phyloP scores from a whole-genome alignment of 352 stramenopile genomes.

The Phytopythium oedochilum region DNA sequence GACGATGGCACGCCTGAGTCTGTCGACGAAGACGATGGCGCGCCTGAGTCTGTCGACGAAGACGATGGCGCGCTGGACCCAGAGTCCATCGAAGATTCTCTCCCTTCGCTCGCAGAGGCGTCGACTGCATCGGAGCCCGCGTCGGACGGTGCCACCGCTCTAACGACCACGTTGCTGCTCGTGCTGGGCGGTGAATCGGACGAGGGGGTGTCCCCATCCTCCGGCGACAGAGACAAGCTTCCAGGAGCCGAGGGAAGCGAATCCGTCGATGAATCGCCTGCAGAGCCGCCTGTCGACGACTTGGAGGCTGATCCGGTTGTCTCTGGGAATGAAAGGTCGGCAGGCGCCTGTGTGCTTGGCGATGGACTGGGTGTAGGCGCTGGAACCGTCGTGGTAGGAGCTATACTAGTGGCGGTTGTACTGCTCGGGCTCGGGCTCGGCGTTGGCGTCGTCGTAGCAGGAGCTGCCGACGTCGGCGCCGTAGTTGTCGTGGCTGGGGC shows the following conservation, averaged over 20 bases:
- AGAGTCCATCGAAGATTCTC: not conserved
- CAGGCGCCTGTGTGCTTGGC: no score
- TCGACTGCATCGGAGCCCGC: not conserved
- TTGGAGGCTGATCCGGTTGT: not conserved
- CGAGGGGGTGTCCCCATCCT: not conserved
- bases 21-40: not conserved
- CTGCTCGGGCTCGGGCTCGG: not conserved
- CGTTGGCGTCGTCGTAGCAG: not conserved
- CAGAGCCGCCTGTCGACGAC: no score
- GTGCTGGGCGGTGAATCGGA: not conserved
- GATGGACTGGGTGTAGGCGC: not conserved
- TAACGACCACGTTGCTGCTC: not conserved
- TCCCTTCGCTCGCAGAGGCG: not conserved
- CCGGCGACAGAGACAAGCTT: not conserved
- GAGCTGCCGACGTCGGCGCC: conserved; percentile 1
- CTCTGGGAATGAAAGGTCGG: not conserved
- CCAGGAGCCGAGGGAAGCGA: not conserved
- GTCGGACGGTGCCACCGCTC: not conserved
- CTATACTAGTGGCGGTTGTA: not conserved
- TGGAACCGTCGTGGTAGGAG: not conserved
- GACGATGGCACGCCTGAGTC: not conserved
- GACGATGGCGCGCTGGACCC: not conserved
- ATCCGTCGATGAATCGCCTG: not conserved
- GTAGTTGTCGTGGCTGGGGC: conserved; percentile 1
- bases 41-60: not conserved